phyloP scores from a whole-genome alignment of 768 basidiomycete genomes.

The Mycena rebaudengoi region DNA sequence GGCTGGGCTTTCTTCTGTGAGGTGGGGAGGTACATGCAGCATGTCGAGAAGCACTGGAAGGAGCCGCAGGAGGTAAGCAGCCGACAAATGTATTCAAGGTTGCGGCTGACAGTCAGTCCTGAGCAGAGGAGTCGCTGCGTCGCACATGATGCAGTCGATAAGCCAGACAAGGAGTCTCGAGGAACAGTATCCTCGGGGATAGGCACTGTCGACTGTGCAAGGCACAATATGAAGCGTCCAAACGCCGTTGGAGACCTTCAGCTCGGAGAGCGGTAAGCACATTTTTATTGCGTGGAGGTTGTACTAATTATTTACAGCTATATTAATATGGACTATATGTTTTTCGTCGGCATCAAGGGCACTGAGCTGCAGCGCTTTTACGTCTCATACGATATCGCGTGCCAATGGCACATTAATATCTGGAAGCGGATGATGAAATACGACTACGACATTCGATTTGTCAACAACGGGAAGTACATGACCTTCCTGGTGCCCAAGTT shows the following conservation, averaged over 20 bases:
- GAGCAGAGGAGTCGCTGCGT: slow-evolving; percentile 9
- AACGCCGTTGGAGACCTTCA: slow-evolving; percentile 22
- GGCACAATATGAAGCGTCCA: slow-evolving; percentile 22
- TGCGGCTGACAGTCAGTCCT: no score
- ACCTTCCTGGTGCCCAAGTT: slow-evolving; percentile 38
- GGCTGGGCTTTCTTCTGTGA: not conserved
- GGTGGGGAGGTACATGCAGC: slow-evolving; percentile 1
- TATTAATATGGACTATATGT: slow-evolving; percentile 22
- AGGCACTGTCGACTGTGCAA: slow-evolving; percentile 18
- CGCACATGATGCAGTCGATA: not conserved
- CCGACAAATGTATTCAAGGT: no score
- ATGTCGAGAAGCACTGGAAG: slow-evolving; percentile 3
- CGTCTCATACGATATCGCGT: slow-evolving; percentile 36
- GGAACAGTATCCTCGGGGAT: slow-evolving; percentile 17
- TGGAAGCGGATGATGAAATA: slow-evolving; percentile 22
- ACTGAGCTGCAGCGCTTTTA: slow-evolving; percentile 14
- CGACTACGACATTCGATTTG: not conserved
- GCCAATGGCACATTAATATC: slow-evolving; percentile 26
- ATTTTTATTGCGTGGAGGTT: no score
- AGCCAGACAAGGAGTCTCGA: not conserved
- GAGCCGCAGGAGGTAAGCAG: slow-evolving; percentile 1
- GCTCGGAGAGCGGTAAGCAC: slow-evolving; percentile 27
- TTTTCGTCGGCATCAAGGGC: slow-evolving; percentile 28
- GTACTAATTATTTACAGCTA: slow-evolving; percentile 6
- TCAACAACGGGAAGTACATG: not conserved